phyloP scores from a whole-genome alignment of 345 rosid genomes.

The Erucastrum elatum region DNA sequence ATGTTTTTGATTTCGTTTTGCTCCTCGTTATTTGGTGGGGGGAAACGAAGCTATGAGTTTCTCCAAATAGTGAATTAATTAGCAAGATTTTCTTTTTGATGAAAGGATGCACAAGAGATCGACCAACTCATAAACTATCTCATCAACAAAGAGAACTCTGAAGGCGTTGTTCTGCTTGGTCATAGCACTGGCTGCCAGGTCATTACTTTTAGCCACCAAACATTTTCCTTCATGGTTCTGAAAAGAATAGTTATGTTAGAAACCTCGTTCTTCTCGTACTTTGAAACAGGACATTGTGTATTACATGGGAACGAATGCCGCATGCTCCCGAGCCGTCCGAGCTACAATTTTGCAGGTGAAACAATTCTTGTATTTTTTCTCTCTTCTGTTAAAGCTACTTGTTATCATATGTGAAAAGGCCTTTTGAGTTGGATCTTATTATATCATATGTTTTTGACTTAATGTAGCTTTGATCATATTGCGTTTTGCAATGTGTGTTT shows the following conservation, averaged over 20 bases:
- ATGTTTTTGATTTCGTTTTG: not conserved
- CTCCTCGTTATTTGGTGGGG: no score
- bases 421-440: slow-evolving; percentile 12
- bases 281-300: slow-evolving; percentile 78
- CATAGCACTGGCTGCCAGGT: slow-evolving; percentile 99
- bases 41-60: no score
- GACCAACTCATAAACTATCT: slow-evolving; percentile 85
- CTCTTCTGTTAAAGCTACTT: slow-evolving; percentile 3
- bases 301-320: slow-evolving; percentile 86
- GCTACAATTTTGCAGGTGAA: slow-evolving; percentile 95
- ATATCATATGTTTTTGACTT: slow-evolving; percentile 11
- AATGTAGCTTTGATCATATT: slow-evolving; percentile 12
- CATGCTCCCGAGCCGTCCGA: slow-evolving; percentile 95
- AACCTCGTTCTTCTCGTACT: not conserved
- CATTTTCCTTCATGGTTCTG: not conserved
- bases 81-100: slow-evolving; percentile 31
- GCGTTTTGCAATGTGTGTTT: slow-evolving; percentile 39
- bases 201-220: slow-evolving; percentile 5
- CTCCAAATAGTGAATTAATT: not conserved
- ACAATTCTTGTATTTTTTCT: not conserved
- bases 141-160: slow-evolving; percentile 93
- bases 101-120: slow-evolving; percentile 85
- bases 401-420: not conserved
- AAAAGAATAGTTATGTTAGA: not conserved
- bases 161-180: slow-evolving; percentile 90